These are phyloP conservation scores for Acorus calamus DNA, from an alignment of 106 monocot species.

Conservation along the genomic window DNA sequence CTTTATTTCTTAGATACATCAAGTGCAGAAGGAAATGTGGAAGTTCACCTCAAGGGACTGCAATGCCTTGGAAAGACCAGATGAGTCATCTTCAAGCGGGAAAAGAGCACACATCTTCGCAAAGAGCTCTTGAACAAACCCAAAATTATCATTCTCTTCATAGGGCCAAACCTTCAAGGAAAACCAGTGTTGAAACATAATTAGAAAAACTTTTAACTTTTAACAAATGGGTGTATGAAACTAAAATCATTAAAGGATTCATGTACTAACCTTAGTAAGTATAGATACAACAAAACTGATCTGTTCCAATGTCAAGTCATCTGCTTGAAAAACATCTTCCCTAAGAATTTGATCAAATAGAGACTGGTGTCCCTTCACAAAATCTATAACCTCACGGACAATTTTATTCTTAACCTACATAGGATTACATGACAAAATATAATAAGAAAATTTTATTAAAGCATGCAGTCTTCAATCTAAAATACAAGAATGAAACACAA, in stretches of 20 bases:
- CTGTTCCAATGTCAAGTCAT: slow-evolving; percentile 52
- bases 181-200: not conserved
- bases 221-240: not conserved
- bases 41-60: slow-evolving; percentile 37
- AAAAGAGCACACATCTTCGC: slow-evolving; percentile 54
- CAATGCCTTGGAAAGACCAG: slow-evolving; percentile 16
- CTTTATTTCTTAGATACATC: not conserved
- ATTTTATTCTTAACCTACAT: slow-evolving; percentile 79
- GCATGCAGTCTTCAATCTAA: too few species aligned
- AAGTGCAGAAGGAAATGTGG: not conserved
- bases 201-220: not conserved
- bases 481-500: too few species aligned
- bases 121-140: slow-evolving; percentile 67
- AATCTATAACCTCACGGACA: slow-evolving; percentile 68
- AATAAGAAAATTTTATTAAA: not conserved
- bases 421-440: not conserved
- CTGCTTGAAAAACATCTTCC: slow-evolving; percentile 39
- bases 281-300: slow-evolving; percentile 67
- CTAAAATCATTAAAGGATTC: not conserved
- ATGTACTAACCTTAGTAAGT: slow-evolving; percentile 50
- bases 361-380: slow-evolving; percentile 51
- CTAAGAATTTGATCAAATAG: slow-evolving; percentile 64
- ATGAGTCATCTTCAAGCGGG: slow-evolving; percentile 29
- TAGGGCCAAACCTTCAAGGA: slow-evolving; percentile 82
- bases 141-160: slow-evolving; percentile 72